phyloP scores from a whole-genome alignment of 139 green algal species.

The Diplosphaera chodatii region DNA sequence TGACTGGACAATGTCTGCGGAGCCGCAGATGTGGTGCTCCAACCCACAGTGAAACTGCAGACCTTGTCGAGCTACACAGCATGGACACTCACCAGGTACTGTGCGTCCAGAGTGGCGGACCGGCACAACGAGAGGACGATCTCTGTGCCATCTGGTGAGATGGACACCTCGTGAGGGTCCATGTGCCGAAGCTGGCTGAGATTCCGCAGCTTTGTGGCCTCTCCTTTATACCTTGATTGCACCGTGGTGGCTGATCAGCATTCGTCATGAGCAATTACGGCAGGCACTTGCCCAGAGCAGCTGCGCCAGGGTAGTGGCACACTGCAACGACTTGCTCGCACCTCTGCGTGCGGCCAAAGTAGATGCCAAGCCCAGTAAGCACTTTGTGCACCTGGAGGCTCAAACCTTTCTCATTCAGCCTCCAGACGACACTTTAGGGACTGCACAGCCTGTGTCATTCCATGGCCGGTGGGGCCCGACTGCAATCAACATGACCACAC shows the following conservation, averaged over 20 bases:
- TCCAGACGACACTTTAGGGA: too few relatives aligned
- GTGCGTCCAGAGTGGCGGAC: background rate
- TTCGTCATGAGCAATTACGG: too few relatives aligned
- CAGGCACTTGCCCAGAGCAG: background rate
- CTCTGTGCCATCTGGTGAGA: background rate
- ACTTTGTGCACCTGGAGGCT: background rate
- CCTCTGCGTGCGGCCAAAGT: background rate
- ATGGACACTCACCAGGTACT: background rate
- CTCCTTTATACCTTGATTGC: background rate
- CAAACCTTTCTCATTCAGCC: too few relatives aligned
- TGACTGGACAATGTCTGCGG: too few relatives aligned
- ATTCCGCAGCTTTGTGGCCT: background rate
- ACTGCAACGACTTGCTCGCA: too few relatives aligned
- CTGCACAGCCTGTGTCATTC: too few relatives aligned
- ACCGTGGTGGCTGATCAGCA: too few relatives aligned
- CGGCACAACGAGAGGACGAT: background rate
- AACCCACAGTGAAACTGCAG: background rate
- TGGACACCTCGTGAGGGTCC: background rate
- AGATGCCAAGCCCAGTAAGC: slow-evolving; percentile 2
- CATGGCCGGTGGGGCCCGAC: too few relatives aligned
- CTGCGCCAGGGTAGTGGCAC: background rate
- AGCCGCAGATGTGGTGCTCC: too few relatives aligned
- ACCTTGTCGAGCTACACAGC: too few relatives aligned
- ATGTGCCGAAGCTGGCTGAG: background rate
- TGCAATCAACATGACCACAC: too few relatives aligned